Percentiles rank a stretch among this genome's conserved stretches.
phyloP scores from a whole-genome alignment of 2,329 filamentous ascomycete genomes.

The Venturiaceae sp. region DNA sequence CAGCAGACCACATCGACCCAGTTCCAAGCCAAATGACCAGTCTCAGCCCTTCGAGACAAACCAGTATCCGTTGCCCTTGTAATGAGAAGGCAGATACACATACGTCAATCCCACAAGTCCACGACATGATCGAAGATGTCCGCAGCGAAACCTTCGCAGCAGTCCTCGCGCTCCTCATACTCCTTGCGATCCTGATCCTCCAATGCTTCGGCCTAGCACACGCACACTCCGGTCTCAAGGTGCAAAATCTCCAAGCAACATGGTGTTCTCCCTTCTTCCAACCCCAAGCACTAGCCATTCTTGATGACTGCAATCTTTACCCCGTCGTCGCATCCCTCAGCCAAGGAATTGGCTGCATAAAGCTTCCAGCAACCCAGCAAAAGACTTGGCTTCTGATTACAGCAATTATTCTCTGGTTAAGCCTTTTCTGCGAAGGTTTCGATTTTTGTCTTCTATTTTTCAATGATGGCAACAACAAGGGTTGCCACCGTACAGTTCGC shows the following conservation, averaged over 20 bases:
- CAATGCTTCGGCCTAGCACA: not conserved
- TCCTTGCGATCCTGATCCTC: not conserved
- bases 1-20: too few species aligned
- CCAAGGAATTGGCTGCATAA: not conserved
- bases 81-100: too few species aligned
- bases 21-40: too few species aligned
- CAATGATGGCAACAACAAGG: not conserved
- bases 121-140: too few species aligned
- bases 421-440: not conserved
- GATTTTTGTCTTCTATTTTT: not conserved
- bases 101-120: too few species aligned
- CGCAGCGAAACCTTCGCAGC: not conserved
- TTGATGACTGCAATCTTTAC: not conserved
- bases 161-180: not conserved
- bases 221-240: not conserved
- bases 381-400: not conserved
- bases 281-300: not conserved
- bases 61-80: too few species aligned
- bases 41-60: too few species aligned
- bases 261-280: not conserved
- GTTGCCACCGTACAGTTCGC: not conserved
- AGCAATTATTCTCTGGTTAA: not conserved
- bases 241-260: not conserved
- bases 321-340: not conserved
- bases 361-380: not conserved